Percentiles rank a stretch among this genome's conserved stretches.
Conservation (phyloP, 1,139 yeast genomes). For the Taphrina communis region DNA sequence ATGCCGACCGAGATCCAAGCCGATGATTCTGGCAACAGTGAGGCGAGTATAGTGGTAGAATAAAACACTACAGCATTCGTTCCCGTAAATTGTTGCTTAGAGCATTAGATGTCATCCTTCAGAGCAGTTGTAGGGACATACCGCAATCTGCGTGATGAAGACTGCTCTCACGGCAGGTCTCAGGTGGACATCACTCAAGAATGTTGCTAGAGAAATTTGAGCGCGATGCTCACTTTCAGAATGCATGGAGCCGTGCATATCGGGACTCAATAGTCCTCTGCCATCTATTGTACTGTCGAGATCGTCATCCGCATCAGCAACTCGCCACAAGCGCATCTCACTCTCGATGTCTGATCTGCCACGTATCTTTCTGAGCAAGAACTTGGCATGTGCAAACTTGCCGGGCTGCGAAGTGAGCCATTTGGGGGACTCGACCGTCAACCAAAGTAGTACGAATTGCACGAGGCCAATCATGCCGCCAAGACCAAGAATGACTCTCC, state of each 20-base stretch:
- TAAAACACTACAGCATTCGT: constrained; percentile 89
- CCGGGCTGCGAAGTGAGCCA: constrained; percentile 62
- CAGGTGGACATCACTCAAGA: constrained; percentile 61
- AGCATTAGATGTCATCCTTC: background rate
- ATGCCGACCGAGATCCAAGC: constrained; percentile 56
- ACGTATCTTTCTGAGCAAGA: constrained; percentile 52
- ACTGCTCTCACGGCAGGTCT: constrained; percentile 68
- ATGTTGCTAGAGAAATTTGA: constrained; percentile 50
- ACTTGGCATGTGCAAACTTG: constrained; percentile 52
- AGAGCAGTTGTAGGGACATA: background rate
- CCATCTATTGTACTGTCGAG: background rate
- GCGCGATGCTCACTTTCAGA: background rate
- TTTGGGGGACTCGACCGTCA: constrained; percentile 79
- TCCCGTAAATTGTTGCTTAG: constrained; percentile 84
- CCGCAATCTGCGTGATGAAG: constrained; percentile 72
- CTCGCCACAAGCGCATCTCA: constrained; percentile 45
- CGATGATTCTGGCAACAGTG: constrained; percentile 22
- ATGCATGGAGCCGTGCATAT: constrained; percentile 4
- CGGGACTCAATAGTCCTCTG: background rate
- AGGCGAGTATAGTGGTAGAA: constrained; percentile 41
- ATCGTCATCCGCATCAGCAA: constrained; percentile 11
- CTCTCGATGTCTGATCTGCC: constrained; percentile 48
- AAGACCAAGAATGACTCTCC: constrained; percentile 71
- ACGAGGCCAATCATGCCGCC: constrained; percentile 64
- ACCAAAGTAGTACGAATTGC: constrained; percentile 58